Base-by-base conservation (phyloP, 306 rosid species). In the Cicer judaicum region DNA sequence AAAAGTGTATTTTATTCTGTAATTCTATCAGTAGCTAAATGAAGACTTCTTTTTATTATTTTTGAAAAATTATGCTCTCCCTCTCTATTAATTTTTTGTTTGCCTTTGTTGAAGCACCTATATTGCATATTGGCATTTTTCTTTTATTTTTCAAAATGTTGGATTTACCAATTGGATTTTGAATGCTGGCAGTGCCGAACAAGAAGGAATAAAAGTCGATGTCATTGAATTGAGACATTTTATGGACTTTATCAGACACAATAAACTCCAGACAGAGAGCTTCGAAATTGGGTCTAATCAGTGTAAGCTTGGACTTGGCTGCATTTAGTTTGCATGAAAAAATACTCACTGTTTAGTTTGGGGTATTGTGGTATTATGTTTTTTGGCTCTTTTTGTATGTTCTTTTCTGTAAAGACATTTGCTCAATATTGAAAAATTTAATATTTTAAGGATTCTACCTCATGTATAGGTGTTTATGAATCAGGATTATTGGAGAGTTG, bases 211-310 rank as follows among this genome's bases (percentile, higher is more conserved):
- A 10, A 79, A 81, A 79, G 88, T 82, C 48, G 83, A 83, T 68
- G 92, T 93, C 55, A 86, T 88, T 34, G 96, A 91, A 57, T 70
- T 89, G 89, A 69, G 72, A 70, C 91, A 87, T 55, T 90, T 94
- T 39, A 55, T 90, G 15, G 87, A 90, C 65, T 89, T 86, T 55
- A 68, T 91, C 78, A 89, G 81, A 81, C 78, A 89, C 16, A 84
- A 83, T 78, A 82, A 82, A 62, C 90, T 91, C 71, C 93, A 83
- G 65, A 83, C 90, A 0, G 91, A 90, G 81, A 79, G 75, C 86
- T 93, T 93, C 88, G 72, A 80, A 57, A 85, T 94, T 80, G 97
- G 93, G 42, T 65, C 87, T 69, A 90, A 87, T 81, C 91, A 89
- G 70, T 94, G 98, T 93, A 83, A 78, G 90, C 53, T 53, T 64